phyloP scores from a whole-genome alignment of 2,329 filamentous ascomycete genomes.

The Coniella lustricola region DNA sequence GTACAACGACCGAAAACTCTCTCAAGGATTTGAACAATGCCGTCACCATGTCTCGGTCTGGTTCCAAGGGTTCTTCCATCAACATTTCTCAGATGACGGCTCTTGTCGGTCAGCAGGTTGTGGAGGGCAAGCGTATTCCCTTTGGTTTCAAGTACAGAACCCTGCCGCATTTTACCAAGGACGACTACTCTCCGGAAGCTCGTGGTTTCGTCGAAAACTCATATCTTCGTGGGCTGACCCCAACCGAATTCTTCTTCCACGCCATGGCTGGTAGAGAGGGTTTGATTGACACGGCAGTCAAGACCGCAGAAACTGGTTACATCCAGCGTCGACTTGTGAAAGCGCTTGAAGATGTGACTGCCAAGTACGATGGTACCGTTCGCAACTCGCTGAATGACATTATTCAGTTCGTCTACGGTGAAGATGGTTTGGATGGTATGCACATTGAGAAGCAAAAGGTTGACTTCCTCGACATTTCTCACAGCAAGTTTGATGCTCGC shows the following conservation, averaged over 20 bases:
- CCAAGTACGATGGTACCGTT: conserved; percentile 95
- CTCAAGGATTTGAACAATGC: conserved; percentile 96
- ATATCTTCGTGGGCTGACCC: conserved; percentile 90
- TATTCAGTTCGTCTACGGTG: conserved; percentile 94
- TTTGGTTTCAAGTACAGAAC: conserved; percentile 99
- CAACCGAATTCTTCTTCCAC: conserved; percentile 98
- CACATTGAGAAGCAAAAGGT: conserved; percentile 90
- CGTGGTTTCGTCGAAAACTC: conserved; percentile 99
- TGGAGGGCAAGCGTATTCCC: conserved; percentile 97
- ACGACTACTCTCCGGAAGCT: conserved; percentile 95
- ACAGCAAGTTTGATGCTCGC: conserved; percentile 68
- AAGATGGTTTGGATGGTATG: conserved; percentile 90
- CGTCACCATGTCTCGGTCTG: conserved; percentile 90
- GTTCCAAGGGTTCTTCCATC: conserved; percentile 97
- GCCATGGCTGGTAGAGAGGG: conserved; percentile 99
- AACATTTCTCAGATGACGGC: conserved; percentile 99
- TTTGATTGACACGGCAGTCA: conserved; percentile 98
- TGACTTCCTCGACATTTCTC: conserved; percentile 75
- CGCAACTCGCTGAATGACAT: conserved; percentile 95
- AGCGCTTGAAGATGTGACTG: conserved; percentile 94
- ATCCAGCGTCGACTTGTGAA: conserved; percentile 98
- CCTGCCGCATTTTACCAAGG: conserved; percentile 95
- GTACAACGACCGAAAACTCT: conserved; percentile 84
- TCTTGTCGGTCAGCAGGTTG: conserved; percentile 93
- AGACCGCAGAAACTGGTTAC: conserved; percentile 98